Percentiles rank a stretch among this genome's conserved stretches.
Conservation (phyloP, 2,329 filamentous ascomycete genomes). For the Ascochyta viciae-villosae region DNA sequence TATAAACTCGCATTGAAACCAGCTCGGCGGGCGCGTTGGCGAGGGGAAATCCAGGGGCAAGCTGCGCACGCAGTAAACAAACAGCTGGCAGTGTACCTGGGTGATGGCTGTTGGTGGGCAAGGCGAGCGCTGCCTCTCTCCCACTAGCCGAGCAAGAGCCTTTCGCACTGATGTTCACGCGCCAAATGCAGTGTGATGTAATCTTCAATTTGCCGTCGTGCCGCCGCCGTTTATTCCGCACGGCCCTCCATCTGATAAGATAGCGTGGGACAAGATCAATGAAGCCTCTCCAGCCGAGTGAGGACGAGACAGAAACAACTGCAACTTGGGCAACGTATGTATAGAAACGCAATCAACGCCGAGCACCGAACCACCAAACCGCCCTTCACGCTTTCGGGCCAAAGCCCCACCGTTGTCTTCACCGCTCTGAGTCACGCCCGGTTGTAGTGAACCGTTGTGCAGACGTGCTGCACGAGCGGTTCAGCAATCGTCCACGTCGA, state of each 20-base stretch:
- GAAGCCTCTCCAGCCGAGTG: background rate
- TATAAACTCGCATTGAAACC: constrained; percentile 24
- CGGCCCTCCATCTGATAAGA: constrained; percentile 22
- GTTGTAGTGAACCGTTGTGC: constrained; percentile 13
- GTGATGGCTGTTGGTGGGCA: constrained; percentile 15
- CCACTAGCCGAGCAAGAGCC: constrained; percentile 17
- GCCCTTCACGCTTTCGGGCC: constrained; percentile 6
- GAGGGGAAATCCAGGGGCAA: background rate
- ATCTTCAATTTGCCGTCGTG: constrained; percentile 13
- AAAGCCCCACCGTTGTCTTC: constrained; percentile 18
- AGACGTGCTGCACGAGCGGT: constrained; percentile 17
- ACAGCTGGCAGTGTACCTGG: constrained; percentile 15
- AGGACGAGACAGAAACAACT: background rate
- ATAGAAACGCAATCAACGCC: background rate
- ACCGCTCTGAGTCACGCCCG: constrained; percentile 29
- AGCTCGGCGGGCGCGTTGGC: constrained; percentile 8
- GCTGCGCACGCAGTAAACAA: constrained; percentile 16
- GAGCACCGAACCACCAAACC: constrained; percentile 9
- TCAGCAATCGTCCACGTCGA: constrained; percentile 14
- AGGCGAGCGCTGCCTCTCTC: constrained; percentile 7
- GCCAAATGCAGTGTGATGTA: constrained; percentile 21
- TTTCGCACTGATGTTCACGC: constrained; percentile 19
- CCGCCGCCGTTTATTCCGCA: constrained; percentile 12
- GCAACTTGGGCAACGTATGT: constrained; percentile 1
- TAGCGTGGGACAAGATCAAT: background rate